Evolutionary conservation across 495 filamentous ascomycete species (phyloP).

Genomic region (Pyrenula massariospora): DNA sequence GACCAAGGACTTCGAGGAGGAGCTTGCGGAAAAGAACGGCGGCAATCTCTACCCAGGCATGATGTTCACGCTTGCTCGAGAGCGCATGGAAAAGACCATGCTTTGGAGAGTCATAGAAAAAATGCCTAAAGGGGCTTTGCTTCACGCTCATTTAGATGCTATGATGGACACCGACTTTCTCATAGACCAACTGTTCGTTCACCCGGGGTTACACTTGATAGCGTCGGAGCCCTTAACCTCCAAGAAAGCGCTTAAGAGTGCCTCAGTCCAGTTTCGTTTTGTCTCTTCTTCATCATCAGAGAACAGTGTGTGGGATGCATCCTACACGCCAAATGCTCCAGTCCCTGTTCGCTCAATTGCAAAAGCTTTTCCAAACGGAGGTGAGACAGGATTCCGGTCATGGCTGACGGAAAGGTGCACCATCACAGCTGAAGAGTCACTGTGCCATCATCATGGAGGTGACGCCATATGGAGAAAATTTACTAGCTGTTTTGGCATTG

Average conservation of each 20-base stretch:
- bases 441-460: slow-evolving; percentile 70
- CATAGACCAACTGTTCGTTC: slow-evolving; percentile 55
- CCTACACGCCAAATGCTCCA: slow-evolving; percentile 43
- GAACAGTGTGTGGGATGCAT: slow-evolving; percentile 44
- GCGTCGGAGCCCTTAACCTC: slow-evolving; percentile 39
- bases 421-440: slow-evolving; percentile 55
- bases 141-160: slow-evolving; percentile 82
- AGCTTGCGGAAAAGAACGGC: slow-evolving; percentile 36
- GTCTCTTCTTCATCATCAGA: slow-evolving; percentile 27
- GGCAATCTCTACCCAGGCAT: slow-evolving; percentile 64
- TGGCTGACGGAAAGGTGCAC: slow-evolving; percentile 72
- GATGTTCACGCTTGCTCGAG: slow-evolving; percentile 75
- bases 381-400: slow-evolving; percentile 54
- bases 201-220: slow-evolving; percentile 62
- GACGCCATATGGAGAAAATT: slow-evolving; percentile 76
- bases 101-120: slow-evolving; percentile 73
- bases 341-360: slow-evolving; percentile 55
- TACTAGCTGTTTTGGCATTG: slow-evolving; percentile 50
- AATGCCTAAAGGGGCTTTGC: slow-evolving; percentile 84
- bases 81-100: slow-evolving; percentile 66
- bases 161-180: slow-evolving; percentile 81
- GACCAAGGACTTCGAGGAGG: slow-evolving; percentile 57
- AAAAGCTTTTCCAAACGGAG: slow-evolving; percentile 57
- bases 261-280: slow-evolving; percentile 35
- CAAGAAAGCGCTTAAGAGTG: slow-evolving; percentile 30